phyloP scores from a whole-genome alignment of 208 protist genomes.

The Trypanosoma vivax region DNA sequence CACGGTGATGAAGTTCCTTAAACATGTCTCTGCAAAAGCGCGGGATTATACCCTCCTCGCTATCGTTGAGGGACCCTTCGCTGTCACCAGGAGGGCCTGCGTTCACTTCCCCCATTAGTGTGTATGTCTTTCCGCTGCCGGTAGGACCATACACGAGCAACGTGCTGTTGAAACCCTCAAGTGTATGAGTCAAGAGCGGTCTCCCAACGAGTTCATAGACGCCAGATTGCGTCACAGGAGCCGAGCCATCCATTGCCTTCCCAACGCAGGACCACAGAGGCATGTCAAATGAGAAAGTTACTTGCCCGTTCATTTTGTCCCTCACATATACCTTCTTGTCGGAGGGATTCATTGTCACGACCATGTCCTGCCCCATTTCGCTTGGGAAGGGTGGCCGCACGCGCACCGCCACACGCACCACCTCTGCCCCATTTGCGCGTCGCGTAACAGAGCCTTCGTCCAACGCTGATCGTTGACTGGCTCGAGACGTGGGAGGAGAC shows the following conservation, averaged over 20 bases:
- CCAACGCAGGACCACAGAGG: constrained; percentile 65
- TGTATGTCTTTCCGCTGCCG: constrained; percentile 88
- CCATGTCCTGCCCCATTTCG: constrained; percentile 33
- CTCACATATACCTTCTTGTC: constrained; percentile 30
- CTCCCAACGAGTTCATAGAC: constrained; percentile 86
- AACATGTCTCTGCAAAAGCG: constrained; percentile 80
- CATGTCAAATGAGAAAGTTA: constrained; percentile 50
- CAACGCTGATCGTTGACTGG: background rate
- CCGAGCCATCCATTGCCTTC: constrained; percentile 34
- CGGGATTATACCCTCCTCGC: constrained; percentile 72
- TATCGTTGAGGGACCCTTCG: constrained; percentile 12
- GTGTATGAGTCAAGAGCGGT: constrained; percentile 84
- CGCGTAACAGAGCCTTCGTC: background rate
- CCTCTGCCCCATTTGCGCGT: background rate
- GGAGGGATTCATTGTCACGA: constrained; percentile 68
- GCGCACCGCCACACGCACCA: constrained; percentile 70
- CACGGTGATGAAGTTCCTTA: constrained; percentile 38
- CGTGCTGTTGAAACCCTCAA: constrained; percentile 87
- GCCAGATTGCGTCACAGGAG: constrained; percentile 43
- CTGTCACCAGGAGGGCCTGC: constrained; percentile 1
- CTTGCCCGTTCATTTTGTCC: constrained; percentile 18
- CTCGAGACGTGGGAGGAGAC: background rate
- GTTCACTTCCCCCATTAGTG: constrained; percentile 67
- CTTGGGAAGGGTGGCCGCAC: constrained; percentile 45
- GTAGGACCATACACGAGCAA: constrained; percentile 90